Evolutionary conservation across 75 land plant species (phyloP), one percentile per base, ranked within the genome.

Genomic region (Cryptomeria japonica): DNA sequence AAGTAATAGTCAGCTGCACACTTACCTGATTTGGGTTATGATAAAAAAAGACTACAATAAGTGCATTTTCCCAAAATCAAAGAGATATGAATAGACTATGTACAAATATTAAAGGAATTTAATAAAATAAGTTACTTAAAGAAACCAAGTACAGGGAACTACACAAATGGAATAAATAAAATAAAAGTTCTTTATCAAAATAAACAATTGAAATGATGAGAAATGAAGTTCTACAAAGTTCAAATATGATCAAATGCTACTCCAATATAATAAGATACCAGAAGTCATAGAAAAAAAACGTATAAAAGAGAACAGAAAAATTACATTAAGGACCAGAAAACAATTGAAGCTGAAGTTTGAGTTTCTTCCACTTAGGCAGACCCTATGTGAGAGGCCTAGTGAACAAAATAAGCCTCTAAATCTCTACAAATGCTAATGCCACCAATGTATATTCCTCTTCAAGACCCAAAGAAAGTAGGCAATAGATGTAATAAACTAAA

Each of bases 131-230:
- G 28, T 11, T 44, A 42, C 28, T 9, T 41, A 82, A 47, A 10
- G 32, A 10, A 44, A 82, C 39, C 51, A 82, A 46, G 31, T 34
- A 79, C 3, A 28, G 13, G 14, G n/a, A 46, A 34, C 4, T 42
- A 46, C 84, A 82, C 13, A 46, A 82, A 82, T 44, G 4, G 28
- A 41, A 16, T 80, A 80, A 80, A 80, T 28, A 25, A 5, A 80
- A 82, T 25, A 15, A 46, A 80, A 80, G 0, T 25, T 80, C n/a
- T 80, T 80, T 80, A 42, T 80, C 47, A 80, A 82, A 82, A n/a
- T 82, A 44, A 46, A 44, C 14, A 44, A 11, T n/a, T n/a, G 32
- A 46, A 13, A 73, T 68, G 5, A 68, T 2, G n/a, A 3, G n/a
- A 19, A 51, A 51, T 64, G 28, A 64, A 64, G 25, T 64, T 64